These are phyloP conservation scores for Boletus vinaceobasis DNA, from an alignment of 768 basidiomycete genomes.

Conservation along the genomic window DNA sequence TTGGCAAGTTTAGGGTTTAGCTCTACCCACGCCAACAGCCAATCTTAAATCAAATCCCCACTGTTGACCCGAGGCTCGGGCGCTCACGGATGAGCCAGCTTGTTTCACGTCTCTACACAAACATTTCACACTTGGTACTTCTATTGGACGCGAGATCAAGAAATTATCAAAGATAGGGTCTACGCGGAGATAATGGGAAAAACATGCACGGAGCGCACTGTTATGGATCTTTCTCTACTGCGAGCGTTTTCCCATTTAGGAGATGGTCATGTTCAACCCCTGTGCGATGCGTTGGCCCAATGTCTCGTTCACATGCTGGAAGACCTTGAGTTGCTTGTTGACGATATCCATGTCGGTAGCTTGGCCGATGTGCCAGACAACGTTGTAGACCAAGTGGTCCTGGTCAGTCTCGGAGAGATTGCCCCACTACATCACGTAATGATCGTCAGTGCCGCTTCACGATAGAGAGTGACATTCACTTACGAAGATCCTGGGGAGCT, in stretches of 20 bases:
- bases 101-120: too few species aligned
- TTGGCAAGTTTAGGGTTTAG: too few species aligned
- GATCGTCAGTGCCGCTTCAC: background rate
- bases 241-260: background rate
- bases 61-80: too few species aligned
- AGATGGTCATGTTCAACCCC: slow-evolving; percentile 26
- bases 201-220: background rate
- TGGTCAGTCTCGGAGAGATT: slow-evolving; percentile 34
- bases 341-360: slow-evolving; percentile 28
- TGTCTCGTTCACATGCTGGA: slow-evolving; percentile 36
- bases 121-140: too few species aligned
- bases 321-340: slow-evolving; percentile 33
- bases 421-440: slow-evolving; percentile 24
- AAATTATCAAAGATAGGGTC: background rate
- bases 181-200: background rate
- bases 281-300: slow-evolving; percentile 36
- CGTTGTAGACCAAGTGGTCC: slow-evolving; percentile 36
- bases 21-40: too few species aligned
- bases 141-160: background rate
- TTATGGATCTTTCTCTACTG: background rate
- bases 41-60: too few species aligned
- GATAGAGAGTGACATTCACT: background rate
- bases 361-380: slow-evolving; percentile 37
- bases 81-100: too few species aligned
- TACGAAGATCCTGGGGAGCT: slow-evolving; percentile 36